Base-by-base conservation (phyloP, 1,284 basidiomycete species). In the Ceratobasidium sp. region DNA sequence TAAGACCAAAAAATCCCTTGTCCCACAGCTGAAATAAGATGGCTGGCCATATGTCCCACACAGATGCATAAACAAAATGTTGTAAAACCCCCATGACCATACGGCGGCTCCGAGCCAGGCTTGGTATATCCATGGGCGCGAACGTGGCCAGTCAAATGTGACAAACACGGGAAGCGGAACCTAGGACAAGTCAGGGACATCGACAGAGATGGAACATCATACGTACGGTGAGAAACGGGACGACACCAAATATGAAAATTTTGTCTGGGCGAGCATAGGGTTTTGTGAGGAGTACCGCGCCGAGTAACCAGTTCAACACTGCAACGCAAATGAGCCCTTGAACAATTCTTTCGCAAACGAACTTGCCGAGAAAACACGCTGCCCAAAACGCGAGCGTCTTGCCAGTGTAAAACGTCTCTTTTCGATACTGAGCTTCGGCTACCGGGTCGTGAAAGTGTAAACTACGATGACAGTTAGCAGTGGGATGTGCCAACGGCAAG, bases 291-390 rank as follows among this genome's bases (percentile, higher is more conserved):
- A 74, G 70, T 37, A 29, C 57, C 25, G 70, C 59, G 61, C 44
- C 70, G 19, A 74, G 34, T 22, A 74, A 46, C 70, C 70, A 74
- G 44, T 74, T 74, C 46, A 74, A 37, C 29, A 74, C 70, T 74
- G n/a, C 44, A 43, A 15, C 49, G 32, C 13, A 29, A 34, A 37
- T 49, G 22, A 34, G 15, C 17, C 29, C 8, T 32, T 32, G 13
- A 15, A 32, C 57, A 64, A 74, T n/a, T 51, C 43, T 32, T 44
- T 2, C 9, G 32, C 9, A 25, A 25, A 15, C n/a, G n/a, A 22
- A 89, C 85, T 92, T 93, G 95, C 80, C 91, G 93, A 59, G 89
- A 80, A 77, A 93, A 85, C 71, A 92, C 85, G 85, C 91, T 2
- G 91, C 90, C 87, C 90, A 91, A n/a, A 92, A 79, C 7, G 90